phyloP scores from a whole-genome alignment of 768 basidiomycete species.

The Auriculariales sp. region DNA sequence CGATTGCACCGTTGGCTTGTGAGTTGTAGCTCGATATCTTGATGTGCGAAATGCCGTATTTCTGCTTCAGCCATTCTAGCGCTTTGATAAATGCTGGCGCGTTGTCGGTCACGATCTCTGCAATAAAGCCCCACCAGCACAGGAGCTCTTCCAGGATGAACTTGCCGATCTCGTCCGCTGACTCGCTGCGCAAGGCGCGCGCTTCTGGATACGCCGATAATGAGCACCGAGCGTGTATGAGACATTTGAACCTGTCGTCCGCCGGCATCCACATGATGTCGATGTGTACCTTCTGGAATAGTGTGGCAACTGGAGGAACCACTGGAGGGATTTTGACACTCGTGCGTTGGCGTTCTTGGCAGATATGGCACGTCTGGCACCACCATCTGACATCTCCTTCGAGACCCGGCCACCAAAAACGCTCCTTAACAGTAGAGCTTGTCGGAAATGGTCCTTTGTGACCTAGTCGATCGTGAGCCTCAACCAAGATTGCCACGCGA shows the following conservation, averaged over 20 bases:
- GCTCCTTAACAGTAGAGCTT: conserved; percentile 1
- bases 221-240: conserved; percentile 23
- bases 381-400: conserved; percentile 10
- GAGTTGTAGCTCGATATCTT: conserved; percentile 28
- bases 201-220: conserved; percentile 22
- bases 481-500: conserved; percentile 9
- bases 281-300: conserved; percentile 22
- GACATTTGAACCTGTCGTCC: conserved; percentile 17
- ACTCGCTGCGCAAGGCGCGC: conserved; percentile 15
- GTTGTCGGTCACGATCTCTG: conserved; percentile 29
- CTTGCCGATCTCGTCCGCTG: conserved; percentile 11
- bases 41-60: conserved; percentile 24
- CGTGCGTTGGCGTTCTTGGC: conserved; percentile 16
- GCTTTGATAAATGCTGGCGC: conserved; percentile 16
- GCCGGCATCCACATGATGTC: conserved; percentile 27
- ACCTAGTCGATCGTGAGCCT: conserved; percentile 16
- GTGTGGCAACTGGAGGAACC: conserved; percentile 7
- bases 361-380: conserved; percentile 20
- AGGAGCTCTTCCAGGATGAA: conserved; percentile 24
- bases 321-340: conserved; percentile 13
- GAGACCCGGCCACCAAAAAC: conserved; percentile 15
- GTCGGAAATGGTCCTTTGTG: conserved; percentile 15
- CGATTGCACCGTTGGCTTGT: conserved; percentile 23
- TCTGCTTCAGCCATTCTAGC: conserved; percentile 11
- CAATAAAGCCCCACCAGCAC: conserved; percentile 23